Evolutionary conservation across 257 asterid genomes (phyloP).

Genomic region (Solanum sejunctum): DNA sequence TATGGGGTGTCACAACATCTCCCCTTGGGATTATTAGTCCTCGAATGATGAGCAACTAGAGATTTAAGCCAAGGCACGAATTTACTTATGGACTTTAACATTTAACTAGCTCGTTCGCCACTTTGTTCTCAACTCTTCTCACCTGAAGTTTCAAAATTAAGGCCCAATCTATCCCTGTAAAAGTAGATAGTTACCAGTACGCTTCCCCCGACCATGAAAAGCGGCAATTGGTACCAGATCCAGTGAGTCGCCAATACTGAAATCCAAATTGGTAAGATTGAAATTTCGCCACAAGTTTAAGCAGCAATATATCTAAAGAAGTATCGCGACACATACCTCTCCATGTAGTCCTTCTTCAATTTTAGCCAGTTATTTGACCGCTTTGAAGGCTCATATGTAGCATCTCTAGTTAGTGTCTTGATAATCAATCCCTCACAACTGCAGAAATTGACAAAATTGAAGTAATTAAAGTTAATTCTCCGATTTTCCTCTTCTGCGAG

Average conservation of each 20-base stretch:
- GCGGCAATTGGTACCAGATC: conserved; percentile 99
- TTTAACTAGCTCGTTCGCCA: no score
- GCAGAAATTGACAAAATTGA: conserved; percentile 9
- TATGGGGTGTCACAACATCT: no score
- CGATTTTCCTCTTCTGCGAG: neutral
- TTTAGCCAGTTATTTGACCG: conserved; percentile 89
- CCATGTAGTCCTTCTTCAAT: conserved; percentile 91
- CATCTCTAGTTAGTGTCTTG: conserved; percentile 82
- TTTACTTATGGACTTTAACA: no score
- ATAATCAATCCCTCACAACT: conserved; percentile 93
- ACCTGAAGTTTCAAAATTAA: no score
- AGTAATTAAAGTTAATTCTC: neutral
- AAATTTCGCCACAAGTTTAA: neutral
- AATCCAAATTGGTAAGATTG: conserved; percentile 1
- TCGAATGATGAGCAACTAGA: no score
- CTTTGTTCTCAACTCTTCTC: no score
- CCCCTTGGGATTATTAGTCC: no score
- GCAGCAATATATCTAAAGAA: neutral
- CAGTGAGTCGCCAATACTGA: conserved; percentile 86
- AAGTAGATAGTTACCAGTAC: conserved; percentile 45
- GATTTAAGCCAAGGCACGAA: no score
- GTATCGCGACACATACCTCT: conserved; percentile 33
- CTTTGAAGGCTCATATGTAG: conserved; percentile 92
- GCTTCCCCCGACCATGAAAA: conserved; percentile 92
- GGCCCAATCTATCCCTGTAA: neutral